Base-by-base conservation (phyloP, 1,284 basidiomycete species). In the Cutaneotrichosporon dermatis region DNA sequence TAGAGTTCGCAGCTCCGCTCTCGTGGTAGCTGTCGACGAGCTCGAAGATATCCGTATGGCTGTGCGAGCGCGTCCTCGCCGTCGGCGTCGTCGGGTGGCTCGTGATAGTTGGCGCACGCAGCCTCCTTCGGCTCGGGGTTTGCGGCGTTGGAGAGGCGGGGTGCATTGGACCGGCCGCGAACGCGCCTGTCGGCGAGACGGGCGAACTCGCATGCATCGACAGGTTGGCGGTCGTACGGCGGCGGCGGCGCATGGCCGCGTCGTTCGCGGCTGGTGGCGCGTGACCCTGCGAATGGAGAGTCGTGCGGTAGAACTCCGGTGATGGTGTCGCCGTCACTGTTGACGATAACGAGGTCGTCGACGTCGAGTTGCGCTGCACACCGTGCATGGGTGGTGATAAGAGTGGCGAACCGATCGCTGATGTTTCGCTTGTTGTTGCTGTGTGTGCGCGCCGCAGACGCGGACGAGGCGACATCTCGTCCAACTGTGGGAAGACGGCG, bases 1-100 rank as follows among this genome's bases (percentile, higher is more conserved):
- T 78, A 53, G 72, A 66, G 59, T 76, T 76, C 11, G 77, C 76
- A 7, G 76, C 74, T 8, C 77, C 77, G 16, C 69, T 69, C 59
- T 72, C 72, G 10, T 70, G 62, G 59, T 78, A 78, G 6, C 73
- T 70, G 50, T 77, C 74, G 25, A 78, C 73, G 48, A 78, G 67
- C 41, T 70, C 56, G 45, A 71, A 66, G 36, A 77, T 75, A 60
- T 77, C 75, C 13, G 71, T 70, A 65, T 77, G 74, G 52, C 72
- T 75, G 43, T 65, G 57, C 41, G 69, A 70, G 51, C 76, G 67
- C 11, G 62, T 60, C 25, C 77, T 64, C 10, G 74, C 73, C 3
- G 69, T 69, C 0, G 74, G 75, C 12, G 64, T 68, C 6, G 62
- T 46, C 15, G 62, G 59, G 43, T 67, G 51, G n/a, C 58, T 54